phyloP scores from a whole-genome alignment of 768 basidiomycete species.

The Lepiota venenata region DNA sequence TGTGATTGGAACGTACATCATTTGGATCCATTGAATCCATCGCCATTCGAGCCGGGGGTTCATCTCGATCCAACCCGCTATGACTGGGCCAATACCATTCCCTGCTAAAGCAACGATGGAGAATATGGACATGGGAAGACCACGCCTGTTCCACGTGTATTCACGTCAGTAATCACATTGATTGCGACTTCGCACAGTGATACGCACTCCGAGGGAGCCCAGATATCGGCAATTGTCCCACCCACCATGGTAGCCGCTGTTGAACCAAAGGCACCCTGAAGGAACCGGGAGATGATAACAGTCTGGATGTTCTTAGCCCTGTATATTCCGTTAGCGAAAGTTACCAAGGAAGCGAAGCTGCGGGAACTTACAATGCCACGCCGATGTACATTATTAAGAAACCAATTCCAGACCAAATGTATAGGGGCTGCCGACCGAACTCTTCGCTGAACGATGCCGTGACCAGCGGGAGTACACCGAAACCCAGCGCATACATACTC shows the following conservation, averaged over 20 bases:
- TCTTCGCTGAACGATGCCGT: slow-evolving; percentile 73
- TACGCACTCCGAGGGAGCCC: slow-evolving; percentile 52
- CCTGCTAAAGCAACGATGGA: slow-evolving; percentile 55
- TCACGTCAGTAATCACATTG: background rate
- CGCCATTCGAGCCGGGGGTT: slow-evolving; percentile 61
- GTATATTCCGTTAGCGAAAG: background rate
- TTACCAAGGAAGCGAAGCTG: background rate
- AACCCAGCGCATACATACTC: slow-evolving; percentile 55
- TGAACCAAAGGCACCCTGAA: slow-evolving; percentile 65
- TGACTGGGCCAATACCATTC: slow-evolving; percentile 60
- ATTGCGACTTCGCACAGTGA: background rate
- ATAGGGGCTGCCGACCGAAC: slow-evolving; percentile 62
- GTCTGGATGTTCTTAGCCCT: slow-evolving; percentile 50
- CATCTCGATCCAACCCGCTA: slow-evolving; percentile 66
- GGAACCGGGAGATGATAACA: slow-evolving; percentile 53
- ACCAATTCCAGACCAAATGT: slow-evolving; percentile 45
- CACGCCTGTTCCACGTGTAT: slow-evolving; percentile 45
- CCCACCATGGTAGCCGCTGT: slow-evolving; percentile 69
- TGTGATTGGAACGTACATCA: slow-evolving; percentile 44
- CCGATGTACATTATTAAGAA: slow-evolving; percentile 50
- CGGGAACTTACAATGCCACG: slow-evolving; percentile 32
- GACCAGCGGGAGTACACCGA: slow-evolving; percentile 59
- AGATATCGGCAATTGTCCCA: slow-evolving; percentile 67
- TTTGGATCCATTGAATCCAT: slow-evolving; percentile 83
- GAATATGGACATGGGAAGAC: slow-evolving; percentile 72